Conservation (phyloP, 768 basidiomycete genomes). For the Gymnopilus junonius region DNA sequence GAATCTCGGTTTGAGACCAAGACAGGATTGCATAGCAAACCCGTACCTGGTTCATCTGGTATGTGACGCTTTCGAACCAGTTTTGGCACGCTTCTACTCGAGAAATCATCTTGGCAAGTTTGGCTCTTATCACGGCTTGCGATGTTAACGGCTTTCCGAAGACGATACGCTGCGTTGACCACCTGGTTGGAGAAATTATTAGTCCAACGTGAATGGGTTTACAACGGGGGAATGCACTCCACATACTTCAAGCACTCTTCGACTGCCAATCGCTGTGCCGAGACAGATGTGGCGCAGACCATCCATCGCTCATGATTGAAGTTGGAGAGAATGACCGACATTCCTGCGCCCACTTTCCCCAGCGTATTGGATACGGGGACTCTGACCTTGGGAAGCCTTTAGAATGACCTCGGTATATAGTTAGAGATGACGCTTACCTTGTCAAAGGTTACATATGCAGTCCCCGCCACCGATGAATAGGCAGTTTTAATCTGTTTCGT, state of each 20-base stretch:
- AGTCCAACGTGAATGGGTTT: constrained; percentile 3
- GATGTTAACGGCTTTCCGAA: constrained; percentile 86
- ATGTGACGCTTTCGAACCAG: constrained; percentile 89
- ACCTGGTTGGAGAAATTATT: constrained; percentile 46
- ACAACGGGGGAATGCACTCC: background rate
- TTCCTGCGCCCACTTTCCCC: constrained; percentile 84
- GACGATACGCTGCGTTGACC: constrained; percentile 87
- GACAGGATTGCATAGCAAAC: background rate
- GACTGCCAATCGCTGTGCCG: constrained; percentile 79
- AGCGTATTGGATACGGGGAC: constrained; percentile 88
- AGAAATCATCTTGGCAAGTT: constrained; percentile 89
- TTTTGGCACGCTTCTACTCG: constrained; percentile 85
- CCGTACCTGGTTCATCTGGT: constrained; percentile 87
- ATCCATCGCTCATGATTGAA: constrained; percentile 94
- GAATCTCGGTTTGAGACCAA: background rate
- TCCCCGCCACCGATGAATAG: constrained; percentile 92
- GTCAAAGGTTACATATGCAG: constrained; percentile 84
- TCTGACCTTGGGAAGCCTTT: constrained; percentile 47
- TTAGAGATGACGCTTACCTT: constrained; percentile 37
- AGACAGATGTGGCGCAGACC: constrained; percentile 71
- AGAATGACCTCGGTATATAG: constrained; percentile 5
- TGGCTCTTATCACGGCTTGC: constrained; percentile 87
- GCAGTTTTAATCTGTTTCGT: constrained; percentile 93
- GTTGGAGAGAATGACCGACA: constrained; percentile 83
- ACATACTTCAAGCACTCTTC: constrained; percentile 88